Conservation (phyloP, 495 filamentous ascomycete genomes). For the Penicillium flavigenum region DNA sequence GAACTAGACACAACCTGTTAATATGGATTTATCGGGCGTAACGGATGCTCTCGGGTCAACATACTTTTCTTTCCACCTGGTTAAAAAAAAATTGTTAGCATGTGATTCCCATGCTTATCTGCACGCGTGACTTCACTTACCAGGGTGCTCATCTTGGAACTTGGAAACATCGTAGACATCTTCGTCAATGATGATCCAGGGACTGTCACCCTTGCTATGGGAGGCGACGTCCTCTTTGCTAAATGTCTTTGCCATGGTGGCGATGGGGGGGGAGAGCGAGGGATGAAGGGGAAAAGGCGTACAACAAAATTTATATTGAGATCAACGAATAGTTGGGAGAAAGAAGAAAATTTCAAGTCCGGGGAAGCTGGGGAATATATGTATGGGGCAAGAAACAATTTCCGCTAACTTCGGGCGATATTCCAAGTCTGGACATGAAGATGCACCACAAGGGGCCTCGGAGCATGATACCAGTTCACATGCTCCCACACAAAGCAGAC, state of each 20-base stretch:
- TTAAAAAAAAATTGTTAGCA: slow-evolving; percentile 22
- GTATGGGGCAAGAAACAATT: slow-evolving; percentile 17
- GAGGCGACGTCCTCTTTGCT: slow-evolving; percentile 79
- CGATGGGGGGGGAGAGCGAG: neutral
- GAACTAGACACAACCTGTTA: slow-evolving; percentile 52
- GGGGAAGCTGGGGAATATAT: slow-evolving; percentile 31
- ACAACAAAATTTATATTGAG: slow-evolving; percentile 3
- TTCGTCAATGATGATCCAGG: slow-evolving; percentile 90
- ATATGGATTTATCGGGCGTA: slow-evolving; percentile 11
- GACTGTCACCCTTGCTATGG: slow-evolving; percentile 80
- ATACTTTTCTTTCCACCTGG: slow-evolving; percentile 92
- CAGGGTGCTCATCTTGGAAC: slow-evolving; percentile 91
- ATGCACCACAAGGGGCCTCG: slow-evolving; percentile 22
- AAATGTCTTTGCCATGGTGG: slow-evolving; percentile 84
- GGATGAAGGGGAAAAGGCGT: slow-evolving; percentile 3
- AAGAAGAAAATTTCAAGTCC: slow-evolving; percentile 26
- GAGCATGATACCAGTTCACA: slow-evolving; percentile 15
- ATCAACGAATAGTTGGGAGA: slow-evolving; percentile 12
- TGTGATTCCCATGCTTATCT: slow-evolving; percentile 9
- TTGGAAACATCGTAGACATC: slow-evolving; percentile 96
- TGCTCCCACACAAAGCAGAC: slow-evolving; percentile 5
- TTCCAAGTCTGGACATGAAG: slow-evolving; percentile 12
- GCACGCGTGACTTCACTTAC: slow-evolving; percentile 42
- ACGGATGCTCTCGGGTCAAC: slow-evolving; percentile 21
- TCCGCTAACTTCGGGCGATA: slow-evolving; percentile 15